These are phyloP conservation scores for Kwoniella sp. DNA, from an alignment of 768 basidiomycete genomes.

Conservation along the genomic window DNA sequence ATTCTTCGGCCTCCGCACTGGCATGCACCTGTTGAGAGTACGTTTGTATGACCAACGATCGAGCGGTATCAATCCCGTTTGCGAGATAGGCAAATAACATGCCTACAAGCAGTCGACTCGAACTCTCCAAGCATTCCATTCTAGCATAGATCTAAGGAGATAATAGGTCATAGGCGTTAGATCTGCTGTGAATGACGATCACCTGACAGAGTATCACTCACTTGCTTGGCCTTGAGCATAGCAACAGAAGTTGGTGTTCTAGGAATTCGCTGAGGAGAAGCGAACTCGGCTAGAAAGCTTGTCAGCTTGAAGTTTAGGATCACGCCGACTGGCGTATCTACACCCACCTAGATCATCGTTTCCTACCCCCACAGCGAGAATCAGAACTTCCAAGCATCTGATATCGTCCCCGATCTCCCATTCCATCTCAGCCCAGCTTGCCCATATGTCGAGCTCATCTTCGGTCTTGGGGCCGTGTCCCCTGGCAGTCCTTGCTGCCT, in stretches of 20 bases:
- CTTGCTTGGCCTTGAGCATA: constrained; percentile 38
- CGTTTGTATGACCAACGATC: constrained; percentile 34
- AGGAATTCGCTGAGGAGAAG: constrained; percentile 14
- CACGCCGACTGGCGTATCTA: neutral
- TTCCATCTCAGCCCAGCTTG: constrained; percentile 58
- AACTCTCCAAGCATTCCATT: neutral
- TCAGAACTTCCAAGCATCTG: constrained; percentile 32
- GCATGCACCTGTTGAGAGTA: constrained; percentile 30
- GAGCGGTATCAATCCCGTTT: constrained; percentile 38
- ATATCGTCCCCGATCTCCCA: constrained; percentile 41
- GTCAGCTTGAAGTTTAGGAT: too few species aligned
- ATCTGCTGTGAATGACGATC: neutral
- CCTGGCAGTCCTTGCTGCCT: constrained; percentile 29
- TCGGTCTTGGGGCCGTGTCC: constrained; percentile 6
- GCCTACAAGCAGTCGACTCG: constrained; percentile 28
- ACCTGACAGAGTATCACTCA: constrained; percentile 14
- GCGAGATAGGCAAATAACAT: constrained; percentile 45
- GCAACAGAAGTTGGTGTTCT: constrained; percentile 19
- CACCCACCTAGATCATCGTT: constrained; percentile 9
- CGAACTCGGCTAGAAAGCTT: constrained; percentile 14
- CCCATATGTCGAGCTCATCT: constrained; percentile 49
- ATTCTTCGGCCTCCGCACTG: constrained; percentile 48
- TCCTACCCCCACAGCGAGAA: constrained; percentile 20
- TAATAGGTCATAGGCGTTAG: neutral
- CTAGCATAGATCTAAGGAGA: constrained; percentile 3